Base-by-base conservation (phyloP, 352 stramenopile genomes). In the Plasmopara viticola region DNA sequence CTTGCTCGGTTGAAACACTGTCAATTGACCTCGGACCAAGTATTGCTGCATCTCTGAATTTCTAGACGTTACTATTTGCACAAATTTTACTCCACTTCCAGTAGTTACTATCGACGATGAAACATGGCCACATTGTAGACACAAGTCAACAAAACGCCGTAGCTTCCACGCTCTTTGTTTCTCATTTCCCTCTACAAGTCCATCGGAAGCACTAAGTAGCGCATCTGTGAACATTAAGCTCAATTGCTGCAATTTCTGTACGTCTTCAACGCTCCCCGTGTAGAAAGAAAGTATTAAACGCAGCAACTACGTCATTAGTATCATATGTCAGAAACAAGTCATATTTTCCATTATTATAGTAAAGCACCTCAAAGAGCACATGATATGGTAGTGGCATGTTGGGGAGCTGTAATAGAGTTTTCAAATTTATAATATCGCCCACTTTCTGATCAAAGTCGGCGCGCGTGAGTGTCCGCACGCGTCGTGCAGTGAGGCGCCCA, bases 391-490 rank as follows among this genome's bases (percentile, higher is more conserved):
- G 46, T 13, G 72, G 59, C 63, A 86, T 73, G 17, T 45, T 48
- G 12, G 62, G 58, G 2, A 72, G 62, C 64, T 86, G 74, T 42
- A 89, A 51, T 58, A 89, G 56, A 8, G 25, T 37, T 62, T 86
- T 76, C 13, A 89, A 64, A 0, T 67, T 69, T 17, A 51, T 45
- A 33, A 89, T 77, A 53, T 89, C 78, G 2, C 55, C 62, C 40
- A 80, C 14, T 53, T 89, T 89, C 40, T 72, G 60, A 44, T 77
- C 64, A 15, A 84, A 67, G n/a, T 82, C 71, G 9, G 44, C 51
- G 15, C 66, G 67, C 5, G 61, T 33, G 9, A 43, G 25, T 1
- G 25, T 48, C 4, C 58, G 48, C 9, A 62, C 10, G 12, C 48
- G 34, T 20, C 51, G 52, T 31, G 69, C 60, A 20, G 44, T 52